Evolutionary conservation across 2,329 filamentous ascomycete species (phyloP), one percentile per base, ranked within the genome.

Genomic region (Sporothrix dimorphospora): DNA sequence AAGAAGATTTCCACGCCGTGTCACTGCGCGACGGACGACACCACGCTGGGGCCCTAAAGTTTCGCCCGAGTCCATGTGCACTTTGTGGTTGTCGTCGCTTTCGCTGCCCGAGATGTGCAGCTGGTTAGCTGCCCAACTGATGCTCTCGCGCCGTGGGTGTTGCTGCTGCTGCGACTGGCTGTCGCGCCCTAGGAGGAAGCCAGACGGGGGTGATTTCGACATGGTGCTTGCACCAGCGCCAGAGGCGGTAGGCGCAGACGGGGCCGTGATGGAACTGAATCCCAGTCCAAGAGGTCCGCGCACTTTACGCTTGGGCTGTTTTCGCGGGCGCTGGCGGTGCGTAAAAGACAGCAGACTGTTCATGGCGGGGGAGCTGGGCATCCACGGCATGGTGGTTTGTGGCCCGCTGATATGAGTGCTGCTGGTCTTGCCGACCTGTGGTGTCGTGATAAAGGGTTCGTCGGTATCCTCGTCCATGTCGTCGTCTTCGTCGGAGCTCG

Each of bases 91-190:
- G 75, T 95, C 92, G 16, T 93, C 91, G 78, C 91, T 93, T 77
- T 97, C 94, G 76, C 91, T 94, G 4, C 93, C 88, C 70, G 89
- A 90, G 49, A 98, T 91, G 75, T 96, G 91, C 24, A 98, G 83
- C 77, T 97, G 94, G 76, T 96, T 94, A 19, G 94, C 94, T 49
- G 94, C 94, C 84, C 96, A 90, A 75, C 93, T 97, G 73, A 98
- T 90, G 80, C 94, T 97, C 81, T 98, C 94, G 57, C 95, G 87
- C 59, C 95, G 87, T 9, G 91, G 87, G 51, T 86, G 84, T 51
- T 68, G 38, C 45, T 72, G 73, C 5, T 40, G 19, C 7, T 55
- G 27, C 4, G 51, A 24, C 6, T 66, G 42, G 34, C 27, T 63
- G 40, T 71, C 72, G 0, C 71, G 57, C 3, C 49, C 73, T 14